Evolutionary conservation across 305 asterid species (phyloP).

Genomic region (Salvia sclarea): DNA sequence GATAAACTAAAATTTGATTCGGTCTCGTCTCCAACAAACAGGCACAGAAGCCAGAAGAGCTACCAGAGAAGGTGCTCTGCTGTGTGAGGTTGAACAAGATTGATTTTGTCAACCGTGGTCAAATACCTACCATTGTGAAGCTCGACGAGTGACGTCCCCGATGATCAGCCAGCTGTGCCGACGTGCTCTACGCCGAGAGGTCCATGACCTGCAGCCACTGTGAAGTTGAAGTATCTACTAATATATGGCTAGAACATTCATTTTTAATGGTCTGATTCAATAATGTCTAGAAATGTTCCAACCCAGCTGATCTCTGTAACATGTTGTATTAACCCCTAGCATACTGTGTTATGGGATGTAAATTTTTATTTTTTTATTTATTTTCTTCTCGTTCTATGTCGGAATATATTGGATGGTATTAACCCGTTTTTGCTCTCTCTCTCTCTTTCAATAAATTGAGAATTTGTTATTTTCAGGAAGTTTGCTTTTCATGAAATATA

Average conservation of each 20-base stretch:
- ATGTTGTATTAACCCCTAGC: slow-evolving; percentile 23
- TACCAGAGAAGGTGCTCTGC: slow-evolving; percentile 82
- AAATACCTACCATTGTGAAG: slow-evolving; percentile 73
- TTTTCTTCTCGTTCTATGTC: neutral
- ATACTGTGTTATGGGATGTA: slow-evolving; percentile 31
- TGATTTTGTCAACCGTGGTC: slow-evolving; percentile 84
- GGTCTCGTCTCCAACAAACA: slow-evolving; percentile 29
- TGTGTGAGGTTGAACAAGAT: slow-evolving; percentile 84
- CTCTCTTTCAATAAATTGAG: too few relatives aligned
- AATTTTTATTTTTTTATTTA: slow-evolving; percentile 1
- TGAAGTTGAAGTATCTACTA: slow-evolving; percentile 22
- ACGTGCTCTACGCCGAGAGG: too few relatives aligned
- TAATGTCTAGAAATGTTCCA: slow-evolving; percentile 21
- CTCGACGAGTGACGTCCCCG: slow-evolving; percentile 40
- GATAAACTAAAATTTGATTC: neutral
- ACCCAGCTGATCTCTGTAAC: slow-evolving; percentile 17
- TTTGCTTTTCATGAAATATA: too few relatives aligned
- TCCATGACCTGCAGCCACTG: slow-evolving; percentile 8
- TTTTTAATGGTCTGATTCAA: slow-evolving; percentile 24
- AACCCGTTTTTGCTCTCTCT: neutral
- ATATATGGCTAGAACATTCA: slow-evolving; percentile 27
- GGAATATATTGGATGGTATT: slow-evolving; percentile 8
- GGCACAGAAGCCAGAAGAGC: slow-evolving; percentile 95
- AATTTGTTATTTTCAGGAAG: too few relatives aligned
- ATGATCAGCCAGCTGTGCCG: neutral